These are phyloP conservation scores for Picea engelmannii DNA, from an alignment of 83 land plant genomes.

Conservation along the genomic window DNA sequence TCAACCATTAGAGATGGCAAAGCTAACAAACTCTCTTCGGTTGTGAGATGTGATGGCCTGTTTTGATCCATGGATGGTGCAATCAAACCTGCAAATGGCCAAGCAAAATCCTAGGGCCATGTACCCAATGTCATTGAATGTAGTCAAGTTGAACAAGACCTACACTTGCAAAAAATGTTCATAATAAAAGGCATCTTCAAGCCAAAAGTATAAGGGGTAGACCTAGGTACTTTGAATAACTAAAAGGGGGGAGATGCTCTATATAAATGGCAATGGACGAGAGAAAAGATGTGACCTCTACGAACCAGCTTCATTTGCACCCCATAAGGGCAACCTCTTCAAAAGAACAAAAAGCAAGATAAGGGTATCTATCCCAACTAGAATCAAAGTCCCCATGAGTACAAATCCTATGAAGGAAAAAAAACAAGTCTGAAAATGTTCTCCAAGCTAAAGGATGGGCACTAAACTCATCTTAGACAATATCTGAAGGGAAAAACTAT, in stretches of 20 bases:
- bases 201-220: too few relatives aligned
- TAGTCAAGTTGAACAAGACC: too few relatives aligned
- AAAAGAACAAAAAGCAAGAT: neutral
- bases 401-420: neutral
- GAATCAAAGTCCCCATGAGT: neutral
- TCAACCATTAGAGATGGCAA: too few relatives aligned
- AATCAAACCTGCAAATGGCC: too few relatives aligned
- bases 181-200: too few relatives aligned
- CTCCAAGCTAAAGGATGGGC: neutral
- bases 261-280: neutral
- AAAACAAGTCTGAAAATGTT: neutral
- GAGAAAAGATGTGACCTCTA: neutral
- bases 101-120: too few relatives aligned
- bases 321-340: neutral
- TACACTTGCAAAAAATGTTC: too few relatives aligned
- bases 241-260: neutral
- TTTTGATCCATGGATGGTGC: too few relatives aligned
- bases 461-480: neutral
- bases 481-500: neutral
- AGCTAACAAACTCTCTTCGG: too few relatives aligned
- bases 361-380: neutral
- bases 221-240: too few relatives aligned
- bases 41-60: too few relatives aligned
- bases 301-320: neutral
- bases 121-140: too few relatives aligned